Percentiles rank a stretch among this genome's conserved stretches.
These are phyloP conservation scores for Phytophthora hibernalis DNA, from an alignment of 352 stramenopile species.

Conservation along the genomic window DNA sequence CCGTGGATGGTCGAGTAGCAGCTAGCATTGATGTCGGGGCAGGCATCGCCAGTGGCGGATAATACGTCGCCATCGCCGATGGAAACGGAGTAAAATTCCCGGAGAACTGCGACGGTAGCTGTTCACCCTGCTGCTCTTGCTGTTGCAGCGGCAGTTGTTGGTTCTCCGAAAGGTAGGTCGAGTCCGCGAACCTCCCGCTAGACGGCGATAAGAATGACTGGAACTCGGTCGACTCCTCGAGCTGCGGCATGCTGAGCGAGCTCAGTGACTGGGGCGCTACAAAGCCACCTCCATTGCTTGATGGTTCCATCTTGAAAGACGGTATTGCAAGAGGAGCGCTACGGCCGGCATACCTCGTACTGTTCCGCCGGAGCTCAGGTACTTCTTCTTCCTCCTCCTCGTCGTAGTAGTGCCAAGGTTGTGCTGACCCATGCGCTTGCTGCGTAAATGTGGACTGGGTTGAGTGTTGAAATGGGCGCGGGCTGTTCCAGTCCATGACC, in stretches of 20 bases:
- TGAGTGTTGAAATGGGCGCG: constrained; percentile 20
- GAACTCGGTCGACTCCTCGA: constrained; percentile 41
- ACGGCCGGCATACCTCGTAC: constrained; percentile 1
- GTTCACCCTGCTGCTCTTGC: constrained; percentile 19
- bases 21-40: constrained; percentile 2
- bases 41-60: constrained; percentile 11
- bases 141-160: constrained; percentile 3
- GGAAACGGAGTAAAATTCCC: constrained; percentile 25
- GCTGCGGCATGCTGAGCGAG: constrained; percentile 28
- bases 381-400: constrained; percentile 22
- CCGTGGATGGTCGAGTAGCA: constrained; percentile 9
- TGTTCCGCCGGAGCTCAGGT: constrained; percentile 3
- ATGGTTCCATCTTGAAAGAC: constrained; percentile 20
- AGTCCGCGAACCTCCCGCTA: constrained; percentile 11
- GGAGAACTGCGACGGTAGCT: constrained; percentile 16
- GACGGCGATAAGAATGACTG: constrained; percentile 29
- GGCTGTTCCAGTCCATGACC: constrained; percentile 45
- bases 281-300: background rate
- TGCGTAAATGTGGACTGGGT: constrained; percentile 17
- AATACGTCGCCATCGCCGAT: constrained; percentile 18
- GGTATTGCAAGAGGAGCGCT: constrained; percentile 7
- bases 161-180: constrained; percentile 5
- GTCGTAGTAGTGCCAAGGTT: constrained; percentile 18
- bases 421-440: constrained; percentile 16
- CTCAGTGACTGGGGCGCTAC: constrained; percentile 13